phyloP scores from a whole-genome alignment of 2,329 filamentous ascomycete species.

The Aplosporella prunicola region DNA sequence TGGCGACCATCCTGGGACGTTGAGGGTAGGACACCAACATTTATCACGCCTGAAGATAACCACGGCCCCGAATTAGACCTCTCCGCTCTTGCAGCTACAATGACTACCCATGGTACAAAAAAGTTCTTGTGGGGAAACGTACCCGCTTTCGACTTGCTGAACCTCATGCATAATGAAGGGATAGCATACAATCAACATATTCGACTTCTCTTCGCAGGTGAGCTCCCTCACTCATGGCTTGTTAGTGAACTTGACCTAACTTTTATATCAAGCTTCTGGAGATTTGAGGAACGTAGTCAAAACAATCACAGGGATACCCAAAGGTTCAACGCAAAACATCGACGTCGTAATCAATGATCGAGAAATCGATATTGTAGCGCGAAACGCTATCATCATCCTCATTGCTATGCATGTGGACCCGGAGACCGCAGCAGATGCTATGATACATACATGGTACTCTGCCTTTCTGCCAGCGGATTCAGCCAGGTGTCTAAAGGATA shows the following conservation, averaged over 20 bases:
- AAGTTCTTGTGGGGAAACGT: constrained; percentile 35
- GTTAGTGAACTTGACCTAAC: neutral
- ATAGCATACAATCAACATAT: constrained; percentile 15
- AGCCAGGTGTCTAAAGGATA: constrained; percentile 15
- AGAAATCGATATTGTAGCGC: constrained; percentile 29
- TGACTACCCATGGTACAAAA: constrained; percentile 13
- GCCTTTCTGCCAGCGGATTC: constrained; percentile 22
- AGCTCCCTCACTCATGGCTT: neutral
- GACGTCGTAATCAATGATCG: constrained; percentile 32
- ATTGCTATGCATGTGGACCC: constrained; percentile 18
- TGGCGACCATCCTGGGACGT: constrained; percentile 25
- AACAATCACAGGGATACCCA: constrained; percentile 28
- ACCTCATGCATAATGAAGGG: constrained; percentile 21
- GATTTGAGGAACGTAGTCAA: constrained; percentile 37
- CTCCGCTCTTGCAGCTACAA: constrained; percentile 1
- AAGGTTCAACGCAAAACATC: constrained; percentile 18
- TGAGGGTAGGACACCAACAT: constrained; percentile 18
- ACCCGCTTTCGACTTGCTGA: constrained; percentile 32
- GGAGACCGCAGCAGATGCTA: constrained; percentile 20
- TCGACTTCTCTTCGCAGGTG: constrained; percentile 28
- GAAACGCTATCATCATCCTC: constrained; percentile 35
- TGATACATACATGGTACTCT: constrained; percentile 41
- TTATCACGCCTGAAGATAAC: too few species aligned
- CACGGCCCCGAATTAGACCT: too few species aligned
- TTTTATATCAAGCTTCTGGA: constrained; percentile 31